Evolutionary conservation across 352 stramenopile species (phyloP), one percentile per base, ranked within the genome.

Genomic region (Saprolegnia diclina): DNA sequence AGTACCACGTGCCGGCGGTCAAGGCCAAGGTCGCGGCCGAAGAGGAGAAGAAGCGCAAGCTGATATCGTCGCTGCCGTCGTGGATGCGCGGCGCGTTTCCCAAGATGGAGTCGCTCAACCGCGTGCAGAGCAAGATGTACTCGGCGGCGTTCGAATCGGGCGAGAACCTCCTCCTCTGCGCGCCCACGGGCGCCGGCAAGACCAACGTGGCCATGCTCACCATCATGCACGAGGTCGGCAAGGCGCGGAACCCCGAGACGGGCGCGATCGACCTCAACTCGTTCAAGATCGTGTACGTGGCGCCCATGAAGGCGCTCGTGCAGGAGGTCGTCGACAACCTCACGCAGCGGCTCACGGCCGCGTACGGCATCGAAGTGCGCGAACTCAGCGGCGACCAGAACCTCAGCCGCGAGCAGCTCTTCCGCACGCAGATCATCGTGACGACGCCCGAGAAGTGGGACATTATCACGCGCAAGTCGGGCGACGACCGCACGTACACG

Each of bases 361-460:
- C 85, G 0, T 99, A 99, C 72, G 92, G 93, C 7, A 83, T 99
- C n/a, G 74, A 88, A 73, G 97, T 99, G 1, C 84, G 90, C 55
- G 98, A 99, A 75, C 79, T 99, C 13, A 99, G 95, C 1, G 98
- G 98, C 72, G 98, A 99, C 82, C 96, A 98, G 57, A 99, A 96
- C 71, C 79, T 99, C 22, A 99, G 96, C 13, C 85, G 93, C 11
- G 91, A 98, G 73, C 95, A 99, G 81, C 96, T 99, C 61, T 89
- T 92, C 38, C 95, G 98, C 75, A 99, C 98, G 10, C 97, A 99
- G 75, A 90, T 99, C 62, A 98, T 99, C 67, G 97, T 99, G 18
- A 99, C 98, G 32, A 99, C 98, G 10, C 98, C 98, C 0, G 98
- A 99, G 71, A 99, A 99, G 79, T 99, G 97, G 97, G 98, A 99